Conservation (phyloP, 345 rosid genomes). For the Abelmoschus esculentus region DNA sequence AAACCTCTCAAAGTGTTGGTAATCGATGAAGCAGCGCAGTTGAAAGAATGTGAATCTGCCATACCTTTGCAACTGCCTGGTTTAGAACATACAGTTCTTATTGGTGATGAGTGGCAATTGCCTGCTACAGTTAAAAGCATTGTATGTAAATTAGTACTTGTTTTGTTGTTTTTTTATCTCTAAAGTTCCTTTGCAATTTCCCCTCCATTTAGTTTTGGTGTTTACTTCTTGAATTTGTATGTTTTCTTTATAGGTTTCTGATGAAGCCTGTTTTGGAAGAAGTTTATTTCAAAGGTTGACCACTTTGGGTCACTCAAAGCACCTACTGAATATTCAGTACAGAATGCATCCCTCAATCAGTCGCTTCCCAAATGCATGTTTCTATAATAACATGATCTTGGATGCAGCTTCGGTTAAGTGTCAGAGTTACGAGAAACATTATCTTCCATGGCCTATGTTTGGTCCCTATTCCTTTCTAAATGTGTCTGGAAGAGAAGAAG, state of each 20-base stretch:
- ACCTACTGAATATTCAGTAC: slow-evolving; percentile 50
- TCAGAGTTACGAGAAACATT: slow-evolving; percentile 18
- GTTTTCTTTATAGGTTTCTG: slow-evolving; percentile 25
- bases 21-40: slow-evolving; percentile 59
- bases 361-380: slow-evolving; percentile 41
- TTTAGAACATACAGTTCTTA: slow-evolving; percentile 31
- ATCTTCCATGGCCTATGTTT: slow-evolving; percentile 34
- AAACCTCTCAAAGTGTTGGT: slow-evolving; percentile 32
- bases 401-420: slow-evolving; percentile 37
- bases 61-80: slow-evolving; percentile 44
- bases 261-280: slow-evolving; percentile 40
- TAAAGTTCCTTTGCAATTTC: background rate
- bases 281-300: slow-evolving; percentile 65
- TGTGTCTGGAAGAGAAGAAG: slow-evolving; percentile 33
- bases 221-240: background rate
- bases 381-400: slow-evolving; percentile 34
- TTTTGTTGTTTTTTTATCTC: background rate
- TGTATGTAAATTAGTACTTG: slow-evolving; percentile 16
- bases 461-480: slow-evolving; percentile 48
- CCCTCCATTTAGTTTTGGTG: background rate
- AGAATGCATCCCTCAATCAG: slow-evolving; percentile 80
- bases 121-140: slow-evolving; percentile 42
- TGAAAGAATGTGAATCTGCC: slow-evolving; percentile 48
- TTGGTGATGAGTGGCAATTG: slow-evolving; percentile 50
- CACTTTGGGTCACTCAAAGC: slow-evolving; percentile 31